phyloP scores from a whole-genome alignment of 805 yeast genomes.

The Debaryomyces prosopidis region DNA sequence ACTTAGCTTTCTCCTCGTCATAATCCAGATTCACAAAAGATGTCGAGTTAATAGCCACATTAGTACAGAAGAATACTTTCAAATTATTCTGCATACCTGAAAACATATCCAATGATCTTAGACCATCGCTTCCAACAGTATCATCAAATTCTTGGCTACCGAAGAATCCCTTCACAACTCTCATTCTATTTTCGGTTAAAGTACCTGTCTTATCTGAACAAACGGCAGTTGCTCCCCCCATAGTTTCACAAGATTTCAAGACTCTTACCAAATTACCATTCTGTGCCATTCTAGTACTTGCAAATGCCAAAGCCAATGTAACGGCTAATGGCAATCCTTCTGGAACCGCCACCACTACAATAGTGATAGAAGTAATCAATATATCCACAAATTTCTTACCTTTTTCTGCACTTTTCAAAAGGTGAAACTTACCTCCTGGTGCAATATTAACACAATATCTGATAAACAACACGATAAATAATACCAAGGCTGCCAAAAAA shows the following conservation, averaged over 20 bases:
- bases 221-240: conserved; percentile 97
- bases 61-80: conserved; percentile 39
- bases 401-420: conserved; percentile 62
- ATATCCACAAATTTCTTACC: conserved; percentile 84
- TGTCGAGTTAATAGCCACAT: conserved; percentile 78
- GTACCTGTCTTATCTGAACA: conserved; percentile 99
- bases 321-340: conserved; percentile 98
- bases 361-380: conserved; percentile 85
- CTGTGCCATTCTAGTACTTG: conserved; percentile 96
- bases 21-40: conserved; percentile 76
- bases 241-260: conserved; percentile 90
- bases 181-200: conserved; percentile 90
- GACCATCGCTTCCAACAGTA: conserved; percentile 21
- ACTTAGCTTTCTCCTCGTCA: conserved; percentile 29
- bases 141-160: conserved; percentile 61
- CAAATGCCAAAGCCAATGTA: conserved; percentile 94
- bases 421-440: conserved; percentile 46
- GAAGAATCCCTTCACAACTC: conserved; percentile 75
- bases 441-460: conserved; percentile 69
- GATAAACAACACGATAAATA: conserved; percentile 76
- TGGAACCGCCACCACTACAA: conserved; percentile 98
- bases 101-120: conserved; percentile 24
- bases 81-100: conserved; percentile 20
- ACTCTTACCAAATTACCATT: conserved; percentile 96
- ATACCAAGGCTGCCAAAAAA: conserved; percentile 75